These are phyloP conservation scores for Dactylonectria macrodidyma DNA, from an alignment of 2,329 filamentous ascomycete species.

Conservation along the genomic window DNA sequence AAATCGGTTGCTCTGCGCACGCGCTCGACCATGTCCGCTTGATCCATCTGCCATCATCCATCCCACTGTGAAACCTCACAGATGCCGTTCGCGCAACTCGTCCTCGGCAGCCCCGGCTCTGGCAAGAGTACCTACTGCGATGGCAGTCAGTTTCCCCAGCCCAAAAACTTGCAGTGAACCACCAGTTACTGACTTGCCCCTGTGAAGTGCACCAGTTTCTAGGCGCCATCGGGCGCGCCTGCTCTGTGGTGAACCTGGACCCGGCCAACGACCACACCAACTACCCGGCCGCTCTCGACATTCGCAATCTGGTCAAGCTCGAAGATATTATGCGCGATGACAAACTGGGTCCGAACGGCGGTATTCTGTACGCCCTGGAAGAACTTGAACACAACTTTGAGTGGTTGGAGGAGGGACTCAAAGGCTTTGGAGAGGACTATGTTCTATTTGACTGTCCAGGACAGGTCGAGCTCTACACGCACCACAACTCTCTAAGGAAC, in stretches of 20 bases:
- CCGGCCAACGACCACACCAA: constrained; percentile 94
- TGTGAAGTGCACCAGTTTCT: constrained; percentile 92
- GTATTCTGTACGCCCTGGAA: constrained; percentile 92
- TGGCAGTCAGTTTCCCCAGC: constrained; percentile 74
- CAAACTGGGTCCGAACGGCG: constrained; percentile 91
- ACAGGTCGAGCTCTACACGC: constrained; percentile 97
- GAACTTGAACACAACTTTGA: constrained; percentile 95
- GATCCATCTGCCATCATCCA: constrained; percentile 37
- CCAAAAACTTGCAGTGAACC: not conserved
- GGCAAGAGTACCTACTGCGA: constrained; percentile 99
- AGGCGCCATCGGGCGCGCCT: constrained; percentile 93
- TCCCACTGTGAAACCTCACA: constrained; percentile 38
- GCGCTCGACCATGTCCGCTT: constrained; percentile 43
- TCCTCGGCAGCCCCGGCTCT: constrained; percentile 93
- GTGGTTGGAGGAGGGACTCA: constrained; percentile 88
- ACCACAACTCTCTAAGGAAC: constrained; percentile 91
- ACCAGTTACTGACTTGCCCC: not conserved
- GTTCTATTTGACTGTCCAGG: constrained; percentile 96
- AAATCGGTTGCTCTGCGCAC: constrained; percentile 3
- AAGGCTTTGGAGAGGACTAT: constrained; percentile 89
- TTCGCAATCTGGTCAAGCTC: constrained; percentile 88
- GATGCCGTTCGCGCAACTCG: constrained; percentile 81
- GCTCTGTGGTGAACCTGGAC: constrained; percentile 95
- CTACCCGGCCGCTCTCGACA: constrained; percentile 92
- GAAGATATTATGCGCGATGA: constrained; percentile 97